Evolutionary conservation across 345 rosid species (phyloP).

Genomic region (Trapa incisa): DNA sequence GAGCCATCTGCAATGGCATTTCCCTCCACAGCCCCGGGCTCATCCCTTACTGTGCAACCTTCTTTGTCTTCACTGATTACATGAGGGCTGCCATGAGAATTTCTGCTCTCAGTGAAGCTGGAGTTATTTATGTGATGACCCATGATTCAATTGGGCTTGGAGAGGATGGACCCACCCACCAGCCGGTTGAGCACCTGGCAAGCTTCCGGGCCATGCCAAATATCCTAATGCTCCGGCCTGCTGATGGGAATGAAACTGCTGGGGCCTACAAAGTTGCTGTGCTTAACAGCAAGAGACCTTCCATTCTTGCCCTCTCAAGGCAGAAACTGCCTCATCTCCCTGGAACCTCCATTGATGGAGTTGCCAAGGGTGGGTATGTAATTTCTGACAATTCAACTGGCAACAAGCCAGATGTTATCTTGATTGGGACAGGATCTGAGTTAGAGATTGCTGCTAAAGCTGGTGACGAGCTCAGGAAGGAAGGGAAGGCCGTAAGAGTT

Average conservation of each 20-base stretch:
- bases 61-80: slow-evolving; percentile 99
- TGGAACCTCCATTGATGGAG: slow-evolving; percentile 87
- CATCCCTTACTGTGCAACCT: slow-evolving; percentile 95
- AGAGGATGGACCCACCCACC: slow-evolving; percentile 99
- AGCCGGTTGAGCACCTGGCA: slow-evolving; percentile 91
- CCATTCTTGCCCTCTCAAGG: slow-evolving; percentile 78
- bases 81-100: slow-evolving; percentile 97
- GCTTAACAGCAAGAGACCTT: slow-evolving; percentile 65
- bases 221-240: slow-evolving; percentile 92
- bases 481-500: slow-evolving; percentile 87
- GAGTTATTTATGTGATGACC: slow-evolving; percentile 97
- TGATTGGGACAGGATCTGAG: slow-evolving; percentile 96
- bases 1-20: slow-evolving; percentile 91
- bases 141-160: slow-evolving; percentile 99
- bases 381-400: slow-evolving; percentile 80
- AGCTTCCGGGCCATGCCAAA: slow-evolving; percentile 99
- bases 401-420: slow-evolving; percentile 83
- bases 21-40: slow-evolving; percentile 84
- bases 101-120: slow-evolving; percentile 73
- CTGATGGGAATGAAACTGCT: slow-evolving; percentile 96
- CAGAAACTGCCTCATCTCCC: slow-evolving; percentile 86
- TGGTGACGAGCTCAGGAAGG: slow-evolving; percentile 65
- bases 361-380: slow-evolving; percentile 77
- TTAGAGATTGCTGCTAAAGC: slow-evolving; percentile 82
- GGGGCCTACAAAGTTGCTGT: slow-evolving; percentile 90